Conservation (phyloP, 768 basidiomycete genomes). For the Galerina sulciceps region DNA sequence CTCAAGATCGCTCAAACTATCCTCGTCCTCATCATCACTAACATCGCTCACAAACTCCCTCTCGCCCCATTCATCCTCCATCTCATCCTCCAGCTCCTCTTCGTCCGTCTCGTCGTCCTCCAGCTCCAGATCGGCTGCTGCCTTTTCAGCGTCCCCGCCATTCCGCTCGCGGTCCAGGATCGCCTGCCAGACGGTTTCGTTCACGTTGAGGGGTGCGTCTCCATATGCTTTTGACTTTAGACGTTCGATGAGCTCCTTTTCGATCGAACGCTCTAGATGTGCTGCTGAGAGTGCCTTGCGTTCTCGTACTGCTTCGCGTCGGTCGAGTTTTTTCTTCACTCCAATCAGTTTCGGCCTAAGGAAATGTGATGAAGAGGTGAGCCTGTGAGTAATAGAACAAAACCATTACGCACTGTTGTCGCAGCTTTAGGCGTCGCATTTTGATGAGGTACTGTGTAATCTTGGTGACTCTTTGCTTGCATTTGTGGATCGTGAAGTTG, state of each 20-base stretch:
- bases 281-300: slow-evolving; percentile 96
- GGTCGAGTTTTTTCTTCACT: slow-evolving; percentile 96
- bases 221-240: slow-evolving; percentile 97
- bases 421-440: slow-evolving; percentile 89
- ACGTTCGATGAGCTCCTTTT: slow-evolving; percentile 94
- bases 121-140: slow-evolving; percentile 58
- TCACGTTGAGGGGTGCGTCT: slow-evolving; percentile 96
- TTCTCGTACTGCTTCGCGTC: slow-evolving; percentile 90
- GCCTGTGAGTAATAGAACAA: background rate
- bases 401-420: slow-evolving; percentile 70
- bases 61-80: slow-evolving; percentile 58
- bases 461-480: slow-evolving; percentile 98
- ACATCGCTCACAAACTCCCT: slow-evolving; percentile 79
- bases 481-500: slow-evolving; percentile 96
- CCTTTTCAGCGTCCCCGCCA: slow-evolving; percentile 57
- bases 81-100: slow-evolving; percentile 54
- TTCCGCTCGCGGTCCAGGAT: slow-evolving; percentile 83
- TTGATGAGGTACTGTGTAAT: slow-evolving; percentile 99
- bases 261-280: slow-evolving; percentile 91
- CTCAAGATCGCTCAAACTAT: slow-evolving; percentile 70
- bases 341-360: slow-evolving; percentile 89
- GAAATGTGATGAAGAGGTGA: background rate
- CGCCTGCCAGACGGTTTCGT: slow-evolving; percentile 94
- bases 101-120: slow-evolving; percentile 67
- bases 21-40: slow-evolving; percentile 68